Percentiles rank a stretch among this genome's conserved stretches.
Conservation (phyloP, 768 basidiomycete genomes). For the Boletales sp. region DNA sequence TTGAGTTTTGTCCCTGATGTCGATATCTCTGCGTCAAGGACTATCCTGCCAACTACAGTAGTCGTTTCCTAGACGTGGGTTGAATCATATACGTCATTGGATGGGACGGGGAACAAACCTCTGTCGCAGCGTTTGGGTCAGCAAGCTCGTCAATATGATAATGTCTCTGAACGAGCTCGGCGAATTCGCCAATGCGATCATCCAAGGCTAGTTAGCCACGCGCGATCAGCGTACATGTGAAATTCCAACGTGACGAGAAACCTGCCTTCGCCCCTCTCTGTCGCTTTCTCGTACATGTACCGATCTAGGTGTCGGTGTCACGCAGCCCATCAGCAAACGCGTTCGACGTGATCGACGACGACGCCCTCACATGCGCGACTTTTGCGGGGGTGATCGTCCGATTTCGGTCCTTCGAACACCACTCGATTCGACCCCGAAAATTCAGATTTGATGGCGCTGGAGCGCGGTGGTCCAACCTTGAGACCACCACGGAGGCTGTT, state of each 20-base stretch:
- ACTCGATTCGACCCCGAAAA: conserved; percentile 25
- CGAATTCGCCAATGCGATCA: conserved; percentile 82
- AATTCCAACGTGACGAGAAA: conserved; percentile 4
- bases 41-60: conserved; percentile 70
- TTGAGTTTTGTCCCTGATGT: conserved; percentile 61
- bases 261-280: conserved; percentile 77
- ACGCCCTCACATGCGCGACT: conserved; percentile 53
- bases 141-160: conserved; percentile 72
- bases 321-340: neutral
- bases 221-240: neutral
- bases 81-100: neutral
- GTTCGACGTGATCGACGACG: neutral
- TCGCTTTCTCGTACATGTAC: conserved; percentile 93
- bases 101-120: conserved; percentile 34
- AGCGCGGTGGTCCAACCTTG: conserved; percentile 11
- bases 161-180: conserved; percentile 63
- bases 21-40: conserved; percentile 59
- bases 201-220: conserved; percentile 60
- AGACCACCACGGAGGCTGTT: conserved; percentile 10
- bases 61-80: conserved; percentile 50
- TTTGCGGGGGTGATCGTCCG: conserved; percentile 32
- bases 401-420: conserved; percentile 27
- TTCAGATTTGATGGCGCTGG: conserved; percentile 18
- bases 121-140: conserved; percentile 63
- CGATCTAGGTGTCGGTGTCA: conserved; percentile 46